Conservation (phyloP, 306 rosid species). For the Acacia confusa region DNA sequence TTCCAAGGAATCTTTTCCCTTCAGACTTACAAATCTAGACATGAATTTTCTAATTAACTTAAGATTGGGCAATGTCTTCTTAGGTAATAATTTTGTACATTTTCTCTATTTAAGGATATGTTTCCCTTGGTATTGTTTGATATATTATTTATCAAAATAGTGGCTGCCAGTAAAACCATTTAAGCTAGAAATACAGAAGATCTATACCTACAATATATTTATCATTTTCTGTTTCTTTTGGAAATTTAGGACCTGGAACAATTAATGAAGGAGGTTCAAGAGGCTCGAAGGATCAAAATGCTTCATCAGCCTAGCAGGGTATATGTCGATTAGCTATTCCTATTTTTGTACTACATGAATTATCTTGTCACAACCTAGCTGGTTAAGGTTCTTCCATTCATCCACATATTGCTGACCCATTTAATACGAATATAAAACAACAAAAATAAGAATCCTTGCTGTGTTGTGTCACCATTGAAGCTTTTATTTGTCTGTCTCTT, state of each 20-base stretch:
- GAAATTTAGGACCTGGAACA: too few relatives aligned
- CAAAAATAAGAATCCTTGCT: too few relatives aligned
- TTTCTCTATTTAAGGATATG: not conserved
- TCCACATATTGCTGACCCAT: too few relatives aligned
- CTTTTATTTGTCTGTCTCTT: too few relatives aligned
- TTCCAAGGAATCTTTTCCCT: not conserved
- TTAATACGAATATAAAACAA: too few relatives aligned
- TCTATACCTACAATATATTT: not conserved
- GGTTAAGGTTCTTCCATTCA: too few relatives aligned
- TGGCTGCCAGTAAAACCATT: not conserved
- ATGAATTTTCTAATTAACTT: not conserved
- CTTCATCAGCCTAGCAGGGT: too few relatives aligned
- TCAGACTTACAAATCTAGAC: not conserved
- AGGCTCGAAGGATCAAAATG: too few relatives aligned
- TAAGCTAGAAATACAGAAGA: not conserved
- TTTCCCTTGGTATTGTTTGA: not conserved
- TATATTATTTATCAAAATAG: not conserved
- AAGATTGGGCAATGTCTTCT: not conserved
- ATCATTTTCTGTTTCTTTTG: too few relatives aligned
- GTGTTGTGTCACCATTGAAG: too few relatives aligned
- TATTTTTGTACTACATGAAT: not conserved
- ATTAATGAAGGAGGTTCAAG: too few relatives aligned
- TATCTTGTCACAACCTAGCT: conserved; percentile 6
- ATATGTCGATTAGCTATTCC: not conserved
- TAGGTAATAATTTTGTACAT: not conserved